A percentile compares a stretch with the other conserved stretches of the same genome.
These are phyloP conservation scores for Colletotrichum sp. DNA, from an alignment of 2,329 filamentous ascomycete species.

Conservation along the genomic window DNA sequence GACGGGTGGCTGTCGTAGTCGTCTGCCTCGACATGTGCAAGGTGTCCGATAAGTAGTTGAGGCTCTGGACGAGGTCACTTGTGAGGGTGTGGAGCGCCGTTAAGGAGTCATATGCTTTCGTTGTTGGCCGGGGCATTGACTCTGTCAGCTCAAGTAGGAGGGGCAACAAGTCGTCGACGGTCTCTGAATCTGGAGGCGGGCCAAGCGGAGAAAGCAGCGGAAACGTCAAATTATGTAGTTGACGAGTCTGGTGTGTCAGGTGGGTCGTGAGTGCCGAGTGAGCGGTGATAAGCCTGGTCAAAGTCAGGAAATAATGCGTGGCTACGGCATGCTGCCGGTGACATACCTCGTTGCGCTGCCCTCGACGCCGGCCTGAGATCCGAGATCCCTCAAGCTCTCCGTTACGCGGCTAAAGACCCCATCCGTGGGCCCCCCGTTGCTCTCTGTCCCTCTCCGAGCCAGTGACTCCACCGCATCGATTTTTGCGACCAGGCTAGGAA, in stretches of 20 bases:
- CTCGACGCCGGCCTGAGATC: conserved; percentile 75
- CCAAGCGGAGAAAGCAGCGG: conserved; percentile 73
- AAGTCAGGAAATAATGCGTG: background rate
- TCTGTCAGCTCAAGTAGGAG: conserved; percentile 69
- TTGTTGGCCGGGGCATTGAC: conserved; percentile 69
- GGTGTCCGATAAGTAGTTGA: conserved; percentile 88
- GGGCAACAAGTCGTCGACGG: conserved; percentile 72
- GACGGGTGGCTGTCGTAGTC: conserved; percentile 79
- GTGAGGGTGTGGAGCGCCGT: conserved; percentile 74
- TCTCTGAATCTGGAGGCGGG: conserved; percentile 65
- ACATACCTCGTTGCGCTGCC: conserved; percentile 72
- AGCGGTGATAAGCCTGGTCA: conserved; percentile 71
- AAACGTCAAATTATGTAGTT: conserved; percentile 76
- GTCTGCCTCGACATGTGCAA: conserved; percentile 94
- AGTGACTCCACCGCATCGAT: conserved; percentile 77
- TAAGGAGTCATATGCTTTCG: conserved; percentile 69
- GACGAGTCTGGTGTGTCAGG: conserved; percentile 75
- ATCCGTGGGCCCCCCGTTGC: conserved; percentile 68
- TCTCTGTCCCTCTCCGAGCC: conserved; percentile 69
- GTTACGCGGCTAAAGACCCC: conserved; percentile 73
- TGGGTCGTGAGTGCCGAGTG: conserved; percentile 78
- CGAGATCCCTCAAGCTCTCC: conserved; percentile 73
- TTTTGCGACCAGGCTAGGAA: conserved; percentile 68
- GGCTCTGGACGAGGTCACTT: conserved; percentile 75
- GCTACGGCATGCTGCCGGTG: background rate